phyloP scores from a whole-genome alignment of 495 filamentous ascomycete genomes.

The Penicillium lagena region DNA sequence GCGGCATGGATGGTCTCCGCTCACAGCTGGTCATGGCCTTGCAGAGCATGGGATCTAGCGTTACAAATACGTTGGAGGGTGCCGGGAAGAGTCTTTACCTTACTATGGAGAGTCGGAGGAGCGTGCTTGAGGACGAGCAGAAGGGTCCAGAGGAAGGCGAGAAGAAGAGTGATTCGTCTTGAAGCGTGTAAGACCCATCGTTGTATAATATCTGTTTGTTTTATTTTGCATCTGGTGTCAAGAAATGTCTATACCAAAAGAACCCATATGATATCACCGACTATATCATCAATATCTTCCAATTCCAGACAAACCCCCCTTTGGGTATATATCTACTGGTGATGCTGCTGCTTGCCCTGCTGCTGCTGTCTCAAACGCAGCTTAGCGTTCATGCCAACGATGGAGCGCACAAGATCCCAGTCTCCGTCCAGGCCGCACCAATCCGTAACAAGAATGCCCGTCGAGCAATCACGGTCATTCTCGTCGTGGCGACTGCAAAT shows the following conservation, averaged over 20 bases:
- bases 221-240: too few relatives aligned
- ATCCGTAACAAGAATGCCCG: slow-evolving; percentile 90
- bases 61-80: slow-evolving; percentile 69
- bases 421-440: slow-evolving; percentile 87
- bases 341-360: background rate
- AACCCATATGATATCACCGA: too few relatives aligned
- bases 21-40: slow-evolving; percentile 74
- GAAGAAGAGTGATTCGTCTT: slow-evolving; percentile 33
- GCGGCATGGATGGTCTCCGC: slow-evolving; percentile 74
- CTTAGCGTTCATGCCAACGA: slow-evolving; percentile 86
- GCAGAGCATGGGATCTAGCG: slow-evolving; percentile 64
- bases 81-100: slow-evolving; percentile 74
- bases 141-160: slow-evolving; percentile 22
- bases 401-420: slow-evolving; percentile 86
- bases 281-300: too few relatives aligned
- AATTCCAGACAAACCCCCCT: background rate
- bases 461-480: slow-evolving; percentile 65
- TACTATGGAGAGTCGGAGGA: slow-evolving; percentile 71
- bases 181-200: slow-evolving; percentile 4
- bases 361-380: slow-evolving; percentile 46
- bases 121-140: slow-evolving; percentile 69
- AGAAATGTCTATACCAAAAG: too few relatives aligned
- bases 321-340: background rate
- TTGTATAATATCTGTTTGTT: slow-evolving; percentile 33
- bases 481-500: slow-evolving; percentile 62